Evolutionary conservation across 2,329 filamentous ascomycete species (phyloP), one percentile per base, ranked within the genome.

Genomic region (Phialophora macrospora): DNA sequence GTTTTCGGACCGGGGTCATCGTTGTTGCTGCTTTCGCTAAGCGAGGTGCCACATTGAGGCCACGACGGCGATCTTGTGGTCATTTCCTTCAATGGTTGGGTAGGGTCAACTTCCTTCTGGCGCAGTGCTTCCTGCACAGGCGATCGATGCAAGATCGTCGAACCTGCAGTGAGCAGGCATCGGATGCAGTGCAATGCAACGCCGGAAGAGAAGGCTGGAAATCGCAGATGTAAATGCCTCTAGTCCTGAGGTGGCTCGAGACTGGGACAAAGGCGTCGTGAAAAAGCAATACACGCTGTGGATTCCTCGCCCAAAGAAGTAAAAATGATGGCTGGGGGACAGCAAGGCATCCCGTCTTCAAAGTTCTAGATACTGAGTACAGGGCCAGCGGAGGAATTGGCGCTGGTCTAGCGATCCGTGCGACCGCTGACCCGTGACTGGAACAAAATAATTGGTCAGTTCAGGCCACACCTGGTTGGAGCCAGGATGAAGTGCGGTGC

Each of bases 71-170:
- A 49, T 41, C 58, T 54, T 22, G 28, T 17, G 26, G 46, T n/a
- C 55, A 51, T 57, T 55, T 44, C 41, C 49, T 63, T 44, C 64
- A 55, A 34, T 26, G 52, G 52, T n/a, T 55, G n/a, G 52, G 24
- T n/a, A 30, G n/a, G 4, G 28, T 30, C 22, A 22, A 30, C 8
- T 17, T 34, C 24, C 12, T 55, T 65, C 60, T 20, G 49, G 22
- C 28, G 64, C 62, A 65, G 56, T 54, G 56, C 32, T 41, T 63
- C 49, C 59, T 65, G 67, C 67, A 65, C 49, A 58, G 64, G 56
- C 60, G 67, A 69, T 69, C 67, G 63, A 69, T 67, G 67, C 67
- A 62, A 67, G 67, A 69, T 69, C 64, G 52, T 55, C 55, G 55
- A 41, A n/a, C 60, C 30, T 63, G 67, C 65, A 66, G 63, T 59